Percentiles rank a stretch among this genome's conserved stretches.
Evolutionary conservation across 2,329 filamentous ascomycete genomes (phyloP).

Genomic region (Aspergillus hiratsukae): DNA sequence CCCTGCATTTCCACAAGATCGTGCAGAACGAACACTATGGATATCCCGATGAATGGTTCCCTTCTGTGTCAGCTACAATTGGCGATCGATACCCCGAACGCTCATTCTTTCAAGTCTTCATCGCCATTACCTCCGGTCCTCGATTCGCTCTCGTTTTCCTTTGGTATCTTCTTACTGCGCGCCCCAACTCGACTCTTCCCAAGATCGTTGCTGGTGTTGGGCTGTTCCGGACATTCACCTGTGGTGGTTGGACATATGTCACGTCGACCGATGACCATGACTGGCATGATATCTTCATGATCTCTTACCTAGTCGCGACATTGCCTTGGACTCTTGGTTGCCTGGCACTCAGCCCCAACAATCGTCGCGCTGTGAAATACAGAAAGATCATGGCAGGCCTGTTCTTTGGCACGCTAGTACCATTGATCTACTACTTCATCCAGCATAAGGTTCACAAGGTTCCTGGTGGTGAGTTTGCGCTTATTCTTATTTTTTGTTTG

Average conservation of each 20-base stretch:
- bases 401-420: slow-evolving; percentile 88
- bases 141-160: slow-evolving; percentile 85
- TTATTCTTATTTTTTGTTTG: not conserved
- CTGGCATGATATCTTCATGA: slow-evolving; percentile 99
- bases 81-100: slow-evolving; percentile 95
- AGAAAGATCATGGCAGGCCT: slow-evolving; percentile 75
- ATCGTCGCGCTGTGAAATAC: slow-evolving; percentile 77
- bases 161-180: slow-evolving; percentile 84
- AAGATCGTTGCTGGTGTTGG: slow-evolving; percentile 77
- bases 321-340: slow-evolving; percentile 94
- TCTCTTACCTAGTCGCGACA: slow-evolving; percentile 90
- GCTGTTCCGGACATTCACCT: slow-evolving; percentile 83
- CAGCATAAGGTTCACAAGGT: slow-evolving; percentile 97
- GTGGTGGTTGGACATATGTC: slow-evolving; percentile 96
- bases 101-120: slow-evolving; percentile 95
- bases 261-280: slow-evolving; percentile 97
- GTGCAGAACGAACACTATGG: slow-evolving; percentile 96
- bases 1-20: slow-evolving; percentile 92
- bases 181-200: slow-evolving; percentile 69
- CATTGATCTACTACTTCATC: slow-evolving; percentile 94
- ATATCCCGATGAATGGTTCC: slow-evolving; percentile 94
- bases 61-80: slow-evolving; percentile 93
- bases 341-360: slow-evolving; percentile 79
- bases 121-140: slow-evolving; percentile 90
- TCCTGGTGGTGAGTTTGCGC: slow-evolving; percentile 68